Conservation (phyloP, 2,329 filamentous ascomycete species). For the Fusarium tricinctum region DNA sequence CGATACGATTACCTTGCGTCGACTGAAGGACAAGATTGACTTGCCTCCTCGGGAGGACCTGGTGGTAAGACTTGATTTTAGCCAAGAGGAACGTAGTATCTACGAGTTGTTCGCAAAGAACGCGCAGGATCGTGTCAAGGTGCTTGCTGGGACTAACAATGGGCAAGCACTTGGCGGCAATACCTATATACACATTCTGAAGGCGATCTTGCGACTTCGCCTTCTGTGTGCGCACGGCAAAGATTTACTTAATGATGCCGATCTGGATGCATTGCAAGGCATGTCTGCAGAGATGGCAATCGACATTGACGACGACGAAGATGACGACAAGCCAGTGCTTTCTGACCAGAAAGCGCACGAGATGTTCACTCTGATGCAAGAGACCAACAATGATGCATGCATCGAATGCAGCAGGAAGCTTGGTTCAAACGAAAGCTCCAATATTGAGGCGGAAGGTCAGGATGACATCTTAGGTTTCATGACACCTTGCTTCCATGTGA, state of each 20-base stretch:
- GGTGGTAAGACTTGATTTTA: slow-evolving; percentile 81
- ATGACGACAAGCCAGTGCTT: slow-evolving; percentile 69
- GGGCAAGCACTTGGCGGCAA: slow-evolving; percentile 81
- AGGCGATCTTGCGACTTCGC: slow-evolving; percentile 89
- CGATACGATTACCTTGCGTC: slow-evolving; percentile 92
- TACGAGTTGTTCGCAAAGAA: slow-evolving; percentile 89
- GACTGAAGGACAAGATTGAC: slow-evolving; percentile 91
- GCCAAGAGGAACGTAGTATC: slow-evolving; percentile 77
- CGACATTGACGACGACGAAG: slow-evolving; percentile 86
- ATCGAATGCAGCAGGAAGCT: slow-evolving; percentile 77
- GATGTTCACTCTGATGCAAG: slow-evolving; percentile 85
- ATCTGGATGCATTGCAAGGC: slow-evolving; percentile 83
- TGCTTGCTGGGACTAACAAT: slow-evolving; percentile 72
- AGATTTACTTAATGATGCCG: slow-evolving; percentile 87
- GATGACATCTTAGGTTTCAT: slow-evolving; percentile 81
- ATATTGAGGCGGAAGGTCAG: slow-evolving; percentile 70
- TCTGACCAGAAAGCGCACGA: slow-evolving; percentile 83
- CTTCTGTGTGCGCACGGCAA: slow-evolving; percentile 95
- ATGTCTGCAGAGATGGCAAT: slow-evolving; percentile 89
- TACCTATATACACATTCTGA: slow-evolving; percentile 93
- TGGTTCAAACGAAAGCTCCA: slow-evolving; percentile 66
- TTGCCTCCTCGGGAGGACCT: slow-evolving; percentile 81
- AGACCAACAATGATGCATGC: slow-evolving; percentile 83
- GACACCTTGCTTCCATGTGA: slow-evolving; percentile 87
- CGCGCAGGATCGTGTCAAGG: slow-evolving; percentile 82